Evolutionary conservation across 805 yeast genomes (phyloP).

Genomic region (Yarrowia bubula): DNA sequence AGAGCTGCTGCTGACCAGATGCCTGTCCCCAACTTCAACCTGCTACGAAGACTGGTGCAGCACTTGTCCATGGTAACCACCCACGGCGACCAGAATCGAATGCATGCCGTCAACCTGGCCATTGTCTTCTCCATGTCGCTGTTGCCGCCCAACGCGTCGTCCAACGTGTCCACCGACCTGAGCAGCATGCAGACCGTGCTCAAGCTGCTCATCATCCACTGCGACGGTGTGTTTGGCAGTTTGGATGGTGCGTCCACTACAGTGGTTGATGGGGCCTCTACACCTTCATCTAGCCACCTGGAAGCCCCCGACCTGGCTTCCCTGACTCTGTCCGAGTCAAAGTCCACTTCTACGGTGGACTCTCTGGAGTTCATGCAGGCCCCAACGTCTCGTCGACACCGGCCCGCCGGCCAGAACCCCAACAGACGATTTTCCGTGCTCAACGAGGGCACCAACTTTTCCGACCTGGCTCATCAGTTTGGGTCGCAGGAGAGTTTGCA

Average conservation of each 20-base stretch:
- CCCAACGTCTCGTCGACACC: constrained; percentile 9
- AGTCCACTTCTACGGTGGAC: neutral
- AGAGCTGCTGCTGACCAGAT: constrained; percentile 41
- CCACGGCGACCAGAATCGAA: constrained; percentile 67
- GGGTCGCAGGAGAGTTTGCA: constrained; percentile 25
- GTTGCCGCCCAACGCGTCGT: constrained; percentile 38
- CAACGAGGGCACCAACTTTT: constrained; percentile 24
- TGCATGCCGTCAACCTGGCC: constrained; percentile 87
- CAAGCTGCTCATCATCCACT: constrained; percentile 46
- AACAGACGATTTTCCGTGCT: constrained; percentile 25
- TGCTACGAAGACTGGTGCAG: constrained; percentile 61
- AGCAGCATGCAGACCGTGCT: constrained; percentile 55
- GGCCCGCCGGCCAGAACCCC: constrained; percentile 23
- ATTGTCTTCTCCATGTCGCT: constrained; percentile 78
- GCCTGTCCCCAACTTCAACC: constrained; percentile 65
- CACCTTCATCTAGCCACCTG: neutral
- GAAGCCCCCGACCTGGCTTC: constrained; percentile 1
- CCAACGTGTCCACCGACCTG: constrained; percentile 49
- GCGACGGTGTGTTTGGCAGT: constrained; percentile 35
- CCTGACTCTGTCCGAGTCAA: constrained; percentile 8
- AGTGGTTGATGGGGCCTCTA: neutral
- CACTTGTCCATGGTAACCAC: constrained; percentile 71
- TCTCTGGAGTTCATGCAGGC: constrained; percentile 4
- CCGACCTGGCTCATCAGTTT: constrained; percentile 22
- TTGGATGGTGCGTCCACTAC: neutral